Evolutionary conservation across 2,329 filamentous ascomycete species (phyloP), one percentile per base, ranked within the genome.

Genomic region (Erysiphe pulchra): DNA sequence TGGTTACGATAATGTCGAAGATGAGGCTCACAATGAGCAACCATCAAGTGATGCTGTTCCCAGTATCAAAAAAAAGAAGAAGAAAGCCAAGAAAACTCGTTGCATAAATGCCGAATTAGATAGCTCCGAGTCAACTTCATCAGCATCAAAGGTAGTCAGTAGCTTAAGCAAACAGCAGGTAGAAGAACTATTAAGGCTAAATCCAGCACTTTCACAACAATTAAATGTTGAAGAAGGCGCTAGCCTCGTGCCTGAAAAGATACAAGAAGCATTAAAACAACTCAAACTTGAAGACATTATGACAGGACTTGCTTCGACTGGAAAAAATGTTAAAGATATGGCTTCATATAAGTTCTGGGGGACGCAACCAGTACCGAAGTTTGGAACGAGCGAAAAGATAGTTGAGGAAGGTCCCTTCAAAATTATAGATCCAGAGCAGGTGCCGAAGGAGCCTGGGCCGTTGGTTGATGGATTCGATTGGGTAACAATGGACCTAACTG

Each of bases 261-360:
- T 69, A 28, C 63, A 68, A 48, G 65, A 69, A 31, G 62, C 67
- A 42, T 64, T 79, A 50, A 72, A 72, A 61, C 70, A 71, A 53
- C 65, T 83, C 57, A 77, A 69, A 51, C 63, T 82, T 46, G 70
- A 76, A 57, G 77, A 83, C 50, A 73, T 82, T 57, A 73, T 83
- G 70, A 81, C 79, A 1, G 78, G 79, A 0, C 62, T 82, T 55
- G 79, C 85, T 14, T 68, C 82, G 8, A 76, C 73, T 50, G 81
- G 80, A 47, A 92, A 90, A 69, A 92, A 92, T 57, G 77, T 75
- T 54, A 94, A 93, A 66, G 86, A 94, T 58, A 93, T 94, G 84
- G 85, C 79, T 7, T 82, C 78, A 48, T 94, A 95, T 70, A 94
- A 92, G 63, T 98, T 98, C 66, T 98, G 90, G 90, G 77, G 84